Evolutionary conservation across 2,329 filamentous ascomycete species (phyloP).

Genomic region (Epicoccum sorghinum): DNA sequence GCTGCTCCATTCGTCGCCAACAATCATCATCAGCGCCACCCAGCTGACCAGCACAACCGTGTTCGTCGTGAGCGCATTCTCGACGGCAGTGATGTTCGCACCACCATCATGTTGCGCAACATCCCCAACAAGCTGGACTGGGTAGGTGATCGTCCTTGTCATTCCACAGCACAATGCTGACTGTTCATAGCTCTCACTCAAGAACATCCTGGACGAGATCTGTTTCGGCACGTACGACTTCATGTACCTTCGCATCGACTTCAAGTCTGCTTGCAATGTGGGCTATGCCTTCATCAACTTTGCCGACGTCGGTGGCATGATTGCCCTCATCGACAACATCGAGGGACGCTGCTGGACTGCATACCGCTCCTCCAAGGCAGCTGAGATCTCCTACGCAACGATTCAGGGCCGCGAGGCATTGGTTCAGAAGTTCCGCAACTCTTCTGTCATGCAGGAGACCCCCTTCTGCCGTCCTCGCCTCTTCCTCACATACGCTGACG

Average conservation of each 20-base stretch:
- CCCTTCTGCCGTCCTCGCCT: conserved; percentile 79
- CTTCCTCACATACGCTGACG: conserved; percentile 58
- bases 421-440: conserved; percentile 95
- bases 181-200: conserved; percentile 58
- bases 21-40: conserved; percentile 20
- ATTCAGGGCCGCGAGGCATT: conserved; percentile 92
- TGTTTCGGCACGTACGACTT: conserved; percentile 89
- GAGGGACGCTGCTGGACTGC: conserved; percentile 66
- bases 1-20: conserved; percentile 1
- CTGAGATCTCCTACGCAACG: conserved; percentile 94
- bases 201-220: conserved; percentile 77
- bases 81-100: conserved; percentile 56
- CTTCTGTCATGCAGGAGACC: conserved; percentile 89
- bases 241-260: conserved; percentile 86
- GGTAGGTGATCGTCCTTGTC: conserved; percentile 38
- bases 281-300: conserved; percentile 99
- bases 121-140: conserved; percentile 88
- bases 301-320: conserved; percentile 62
- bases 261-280: conserved; percentile 65
- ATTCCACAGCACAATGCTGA: conserved; percentile 17
- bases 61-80: conserved; percentile 48
- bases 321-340: conserved; percentile 37
- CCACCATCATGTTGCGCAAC: conserved; percentile 86
- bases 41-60: conserved; percentile 45
- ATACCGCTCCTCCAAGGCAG: conserved; percentile 82